Evolutionary conservation across 495 filamentous ascomycete species (phyloP).

Genomic region (Aspergillus nanangensis): DNA sequence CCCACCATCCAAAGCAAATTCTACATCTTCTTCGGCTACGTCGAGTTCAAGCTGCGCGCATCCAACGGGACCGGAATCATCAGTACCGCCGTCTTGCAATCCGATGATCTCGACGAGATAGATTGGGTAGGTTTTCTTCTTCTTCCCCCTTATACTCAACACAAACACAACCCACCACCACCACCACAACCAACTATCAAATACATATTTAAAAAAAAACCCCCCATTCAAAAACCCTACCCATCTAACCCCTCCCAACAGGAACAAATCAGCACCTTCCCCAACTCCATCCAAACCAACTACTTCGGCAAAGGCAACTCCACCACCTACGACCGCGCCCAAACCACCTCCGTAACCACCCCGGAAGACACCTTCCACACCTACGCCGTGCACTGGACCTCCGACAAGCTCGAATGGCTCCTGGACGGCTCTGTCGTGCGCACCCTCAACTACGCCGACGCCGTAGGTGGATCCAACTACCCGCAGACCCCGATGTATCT

Average conservation of each 20-base stretch:
- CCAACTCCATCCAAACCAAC: constrained; percentile 70
- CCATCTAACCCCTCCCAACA: too few relatives aligned
- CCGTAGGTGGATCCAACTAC: constrained; percentile 65
- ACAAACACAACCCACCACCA: too few relatives aligned
- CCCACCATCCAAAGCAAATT: constrained; percentile 70
- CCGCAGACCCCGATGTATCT: constrained; percentile 87
- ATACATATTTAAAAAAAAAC: too few relatives aligned
- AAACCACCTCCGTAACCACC: constrained; percentile 48
- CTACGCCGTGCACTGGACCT: constrained; percentile 82
- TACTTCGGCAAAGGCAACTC: constrained; percentile 94
- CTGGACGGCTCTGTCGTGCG: constrained; percentile 71
- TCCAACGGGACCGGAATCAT: constrained; percentile 72
- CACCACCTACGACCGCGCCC: constrained; percentile 68
- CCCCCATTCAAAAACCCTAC: too few relatives aligned
- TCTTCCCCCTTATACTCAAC: too few relatives aligned
- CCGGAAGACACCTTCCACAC: constrained; percentile 70
- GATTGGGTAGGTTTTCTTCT: constrained; percentile 65
- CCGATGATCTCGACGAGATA: constrained; percentile 89
- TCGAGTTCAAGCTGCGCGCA: constrained; percentile 67
- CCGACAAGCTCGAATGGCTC: constrained; percentile 67
- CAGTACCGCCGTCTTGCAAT: constrained; percentile 76
- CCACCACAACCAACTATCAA: too few relatives aligned
- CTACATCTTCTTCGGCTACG: constrained; percentile 74
- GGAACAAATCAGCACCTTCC: constrained; percentile 24
- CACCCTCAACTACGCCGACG: constrained; percentile 55